Conservation (phyloP, 169 alveolate genomes). For the Plasmodium fragile region DNA sequence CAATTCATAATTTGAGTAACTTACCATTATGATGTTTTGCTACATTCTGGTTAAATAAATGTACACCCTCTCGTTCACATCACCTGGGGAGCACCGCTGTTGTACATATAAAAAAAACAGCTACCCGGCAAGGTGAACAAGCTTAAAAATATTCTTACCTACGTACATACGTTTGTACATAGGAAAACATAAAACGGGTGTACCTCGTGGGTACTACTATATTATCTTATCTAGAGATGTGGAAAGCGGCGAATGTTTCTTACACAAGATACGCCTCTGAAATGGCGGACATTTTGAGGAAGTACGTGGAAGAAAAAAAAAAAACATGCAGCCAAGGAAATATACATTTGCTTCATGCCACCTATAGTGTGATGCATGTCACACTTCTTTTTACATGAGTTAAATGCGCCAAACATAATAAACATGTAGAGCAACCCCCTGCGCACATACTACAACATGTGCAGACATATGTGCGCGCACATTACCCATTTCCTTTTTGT, state of each 20-base stretch:
- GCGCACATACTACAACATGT: not conserved
- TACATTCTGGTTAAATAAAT: not conserved
- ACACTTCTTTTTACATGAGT: not conserved
- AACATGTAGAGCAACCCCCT: not conserved
- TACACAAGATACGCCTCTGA: conserved; percentile 86
- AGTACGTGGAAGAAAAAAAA: conserved; percentile 71
- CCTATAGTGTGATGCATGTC: not conserved
- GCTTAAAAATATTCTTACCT: conserved; percentile 5
- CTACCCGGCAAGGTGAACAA: not conserved
- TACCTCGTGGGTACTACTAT: not conserved
- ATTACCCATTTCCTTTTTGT: conserved; percentile 8
- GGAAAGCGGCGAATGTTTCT: conserved; percentile 87
- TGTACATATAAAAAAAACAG: not conserved
- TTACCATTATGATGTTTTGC: not conserved
- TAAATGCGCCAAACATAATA: not conserved
- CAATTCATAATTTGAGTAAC: not conserved
- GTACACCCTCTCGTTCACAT: not conserved
- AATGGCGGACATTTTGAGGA: conserved; percentile 86
- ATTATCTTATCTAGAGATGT: conserved; percentile 72
- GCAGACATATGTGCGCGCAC: not conserved
- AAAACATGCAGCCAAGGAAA: not conserved
- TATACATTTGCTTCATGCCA: not conserved
- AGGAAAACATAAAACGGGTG: not conserved
- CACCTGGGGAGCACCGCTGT: not conserved
- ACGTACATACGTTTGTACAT: conserved; percentile 13